A percentile compares a stretch with the other conserved stretches of the same genome.
These are phyloP conservation scores for Leishmania braziliensis DNA, from an alignment of 208 protist species.

Conservation along the genomic window DNA sequence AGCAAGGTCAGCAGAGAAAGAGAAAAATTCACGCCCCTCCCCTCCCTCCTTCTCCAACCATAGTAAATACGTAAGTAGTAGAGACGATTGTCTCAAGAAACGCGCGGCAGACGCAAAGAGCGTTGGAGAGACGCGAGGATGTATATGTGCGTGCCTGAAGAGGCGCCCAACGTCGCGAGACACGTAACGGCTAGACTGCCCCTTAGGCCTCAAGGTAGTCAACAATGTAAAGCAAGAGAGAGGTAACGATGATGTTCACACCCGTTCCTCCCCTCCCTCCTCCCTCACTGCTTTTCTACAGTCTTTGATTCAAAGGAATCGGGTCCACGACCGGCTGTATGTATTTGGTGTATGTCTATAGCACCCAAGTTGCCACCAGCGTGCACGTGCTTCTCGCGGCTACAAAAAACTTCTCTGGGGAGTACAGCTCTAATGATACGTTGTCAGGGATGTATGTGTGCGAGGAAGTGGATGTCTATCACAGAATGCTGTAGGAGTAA, in stretches of 20 bases:
- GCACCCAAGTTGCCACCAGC: neutral
- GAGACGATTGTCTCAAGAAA: neutral
- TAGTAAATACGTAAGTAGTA: neutral
- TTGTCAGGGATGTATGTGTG: neutral
- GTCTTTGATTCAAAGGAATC: neutral
- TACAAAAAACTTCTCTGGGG: neutral
- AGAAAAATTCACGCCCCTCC: neutral
- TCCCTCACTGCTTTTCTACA: neutral
- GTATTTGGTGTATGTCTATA: constrained; percentile 1
- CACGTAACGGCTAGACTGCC: neutral
- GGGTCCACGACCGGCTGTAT: neutral
- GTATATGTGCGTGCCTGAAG: neutral
- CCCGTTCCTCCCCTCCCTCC: neutral
- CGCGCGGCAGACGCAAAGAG: neutral
- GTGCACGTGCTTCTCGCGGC: neutral
- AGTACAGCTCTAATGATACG: neutral
- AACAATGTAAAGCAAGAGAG: neutral
- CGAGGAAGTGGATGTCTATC: neutral
- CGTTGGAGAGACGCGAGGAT: neutral
- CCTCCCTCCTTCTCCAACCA: neutral
- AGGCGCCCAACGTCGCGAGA: neutral
- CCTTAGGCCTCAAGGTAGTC: neutral
- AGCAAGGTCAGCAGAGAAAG: neutral
- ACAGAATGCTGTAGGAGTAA: neutral
- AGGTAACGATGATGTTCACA: neutral